Base-by-base conservation (phyloP, 2,329 filamentous ascomycete genomes). In the Ustulina deusta region DNA sequence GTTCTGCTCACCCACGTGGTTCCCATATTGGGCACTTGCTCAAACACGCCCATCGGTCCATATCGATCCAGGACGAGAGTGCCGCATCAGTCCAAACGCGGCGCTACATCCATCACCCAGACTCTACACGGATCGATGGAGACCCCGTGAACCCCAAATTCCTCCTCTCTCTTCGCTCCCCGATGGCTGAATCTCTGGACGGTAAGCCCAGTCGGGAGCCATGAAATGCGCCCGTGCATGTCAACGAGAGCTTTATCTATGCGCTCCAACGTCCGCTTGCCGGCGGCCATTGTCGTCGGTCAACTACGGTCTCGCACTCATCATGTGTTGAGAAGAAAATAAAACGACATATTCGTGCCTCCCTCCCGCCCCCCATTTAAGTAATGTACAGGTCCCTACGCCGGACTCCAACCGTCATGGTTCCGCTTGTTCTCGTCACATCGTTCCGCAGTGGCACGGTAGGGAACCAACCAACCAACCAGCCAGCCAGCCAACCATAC, bases 391-490 rank as follows among this genome's bases (percentile, higher is more conserved):
- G 20, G 49, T 60, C 55, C 61, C 56, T 68, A 48, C 65, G 63
- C 63, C 63, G 49, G 63, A 67, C 56, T 54, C 67, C 59, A 64
- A 59, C 61, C 60, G 49, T 67, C 61, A 67, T 59, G 48, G 49
- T 60, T 61, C 61, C 48, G 60, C 54, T 44, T 62, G 56, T 62
- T 57, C 57, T 69, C 67, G 38, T 69, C 64, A 69, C 56, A 54
- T 67, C 64, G 44, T 67, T 63, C 61, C 52, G 46, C 36, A 63
- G 13, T 54, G 15, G 57, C 38, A 55, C 44, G 34, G 58, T 44
- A 61, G 32, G 29, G 52, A 25, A 55, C 51, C 27, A 40, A 63
- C 42, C 20, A 42, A 51, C 10, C 44, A 32, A 34, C 49, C 49
- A 65, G 32, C 27, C 29, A 49, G 15, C 9, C 22, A 42, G 52